A percentile compares a stretch with the other conserved stretches of the same genome.
phyloP scores from a whole-genome alignment of 2,329 filamentous ascomycete species.

The Taxawa tesnikishii region DNA sequence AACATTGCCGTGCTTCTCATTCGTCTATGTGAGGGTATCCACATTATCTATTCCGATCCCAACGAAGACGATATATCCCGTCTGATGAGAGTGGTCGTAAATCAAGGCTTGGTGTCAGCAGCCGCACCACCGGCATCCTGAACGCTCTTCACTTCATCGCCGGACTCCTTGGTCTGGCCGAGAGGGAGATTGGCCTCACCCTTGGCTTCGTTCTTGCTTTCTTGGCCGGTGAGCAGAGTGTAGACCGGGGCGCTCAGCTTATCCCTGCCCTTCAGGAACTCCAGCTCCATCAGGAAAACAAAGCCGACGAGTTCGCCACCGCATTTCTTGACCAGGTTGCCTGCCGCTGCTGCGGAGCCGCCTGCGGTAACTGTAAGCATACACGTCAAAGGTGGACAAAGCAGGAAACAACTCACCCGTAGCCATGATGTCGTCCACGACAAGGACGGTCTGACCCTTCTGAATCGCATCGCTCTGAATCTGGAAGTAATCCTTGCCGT shows the following conservation, averaged over 20 bases:
- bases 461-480: constrained; percentile 82
- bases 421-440: constrained; percentile 97
- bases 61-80: no score
- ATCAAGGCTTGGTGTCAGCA: no score
- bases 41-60: no score
- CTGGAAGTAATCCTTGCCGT: constrained; percentile 89
- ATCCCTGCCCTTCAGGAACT: constrained; percentile 81
- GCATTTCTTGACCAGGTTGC: constrained; percentile 72
- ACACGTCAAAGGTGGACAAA: not conserved
- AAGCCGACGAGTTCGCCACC: constrained; percentile 80
- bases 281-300: constrained; percentile 90
- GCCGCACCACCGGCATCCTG: constrained; percentile 13
- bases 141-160: constrained; percentile 11
- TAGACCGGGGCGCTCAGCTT: constrained; percentile 77
- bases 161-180: constrained; percentile 12
- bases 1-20: no score
- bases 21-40: no score
- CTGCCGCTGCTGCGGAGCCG: constrained; percentile 81
- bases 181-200: constrained; percentile 9
- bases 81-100: no score
- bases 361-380: constrained; percentile 38
- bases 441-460: constrained; percentile 74
- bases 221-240: constrained; percentile 64
- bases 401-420: constrained; percentile 55
- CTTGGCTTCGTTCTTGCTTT: constrained; percentile 12